These are phyloP conservation scores for Sporothrix luriei DNA, from an alignment of 2,329 filamentous ascomycete species.

Conservation along the genomic window DNA sequence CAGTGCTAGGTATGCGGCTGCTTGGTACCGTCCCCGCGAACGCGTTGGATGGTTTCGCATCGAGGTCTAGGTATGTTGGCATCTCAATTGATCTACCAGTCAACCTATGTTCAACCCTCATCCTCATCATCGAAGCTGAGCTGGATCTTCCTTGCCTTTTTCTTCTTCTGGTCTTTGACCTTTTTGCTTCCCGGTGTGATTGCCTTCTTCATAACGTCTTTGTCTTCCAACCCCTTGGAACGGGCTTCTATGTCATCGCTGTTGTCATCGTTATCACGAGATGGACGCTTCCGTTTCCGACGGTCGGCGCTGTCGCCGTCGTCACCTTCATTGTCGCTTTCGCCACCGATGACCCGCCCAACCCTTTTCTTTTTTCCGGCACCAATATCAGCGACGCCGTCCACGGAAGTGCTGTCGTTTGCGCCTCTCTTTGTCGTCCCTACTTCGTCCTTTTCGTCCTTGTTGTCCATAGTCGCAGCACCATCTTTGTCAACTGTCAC, in stretches of 20 bases:
- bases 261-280: conserved; percentile 29
- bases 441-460: conserved; percentile 30
- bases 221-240: conserved; percentile 38
- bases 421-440: background rate
- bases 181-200: conserved; percentile 22
- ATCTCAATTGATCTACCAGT: too few species aligned
- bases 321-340: conserved; percentile 41
- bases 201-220: conserved; percentile 23
- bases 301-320: conserved; percentile 36
- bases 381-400: conserved; percentile 48
- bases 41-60: too few species aligned
- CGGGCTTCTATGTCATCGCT: conserved; percentile 38
- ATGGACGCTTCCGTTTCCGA: conserved; percentile 14
- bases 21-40: too few species aligned
- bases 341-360: conserved; percentile 52
- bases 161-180: conserved; percentile 55
- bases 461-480: conserved; percentile 42
- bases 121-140: conserved; percentile 66
- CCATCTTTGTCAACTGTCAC: conserved; percentile 49
- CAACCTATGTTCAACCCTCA: conserved; percentile 34
- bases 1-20: too few species aligned
- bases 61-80: too few species aligned
- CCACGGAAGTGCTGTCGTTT: background rate
- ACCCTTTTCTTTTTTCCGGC: conserved; percentile 58
- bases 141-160: conserved; percentile 66